Evolutionary conservation across 768 basidiomycete species (phyloP), one percentile per base, ranked within the genome.

Genomic region (Boletales sp.): DNA sequence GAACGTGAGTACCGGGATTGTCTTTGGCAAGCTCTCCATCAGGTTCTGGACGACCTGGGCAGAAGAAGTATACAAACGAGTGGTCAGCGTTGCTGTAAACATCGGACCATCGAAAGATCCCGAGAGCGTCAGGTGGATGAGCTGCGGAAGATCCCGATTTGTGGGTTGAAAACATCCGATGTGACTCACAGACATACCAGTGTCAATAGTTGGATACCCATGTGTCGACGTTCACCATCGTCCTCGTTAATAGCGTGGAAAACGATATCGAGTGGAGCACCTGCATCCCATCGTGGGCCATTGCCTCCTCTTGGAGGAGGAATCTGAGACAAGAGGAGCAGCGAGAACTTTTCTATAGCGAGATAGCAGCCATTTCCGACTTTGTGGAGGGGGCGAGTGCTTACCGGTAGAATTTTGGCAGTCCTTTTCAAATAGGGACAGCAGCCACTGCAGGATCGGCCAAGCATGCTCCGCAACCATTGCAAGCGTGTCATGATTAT

Each of bases 371-470:
- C 38, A 56, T 45, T 43, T 46, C 43, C 17, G 40, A 52, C 27
- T 39, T 21, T 46, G 27, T 39, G 51, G 55, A 19, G 12, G 38
- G 38, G 21, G 30, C 45, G 35, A 47, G 35, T 34, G 11, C 42
- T 43, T 53, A 52, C 53, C 60, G 44, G 71, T 72, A 50, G 66
- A 64, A 14, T 56, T 54, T 38, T 61, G 60, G 49, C 69, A 67
- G 52, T 90, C 87, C 54, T 76, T 78, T 60, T 91, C 86, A 55
- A 88, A 87, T 17, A 90, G 56, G 18, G 68, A 62, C 11, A 91
- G 47, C 0, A 90, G 55, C 84, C 85, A 90, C 18, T 81, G 78
- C n/a, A 91, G 73, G 37, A 84, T 62, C 29, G 79, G 75, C 88
- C 89, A 91, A 5, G 86, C 81, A 52, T 83, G 71, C 41, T 79